phyloP scores from a whole-genome alignment of 139 green algal species.

The Chlorella sorokiniana region DNA sequence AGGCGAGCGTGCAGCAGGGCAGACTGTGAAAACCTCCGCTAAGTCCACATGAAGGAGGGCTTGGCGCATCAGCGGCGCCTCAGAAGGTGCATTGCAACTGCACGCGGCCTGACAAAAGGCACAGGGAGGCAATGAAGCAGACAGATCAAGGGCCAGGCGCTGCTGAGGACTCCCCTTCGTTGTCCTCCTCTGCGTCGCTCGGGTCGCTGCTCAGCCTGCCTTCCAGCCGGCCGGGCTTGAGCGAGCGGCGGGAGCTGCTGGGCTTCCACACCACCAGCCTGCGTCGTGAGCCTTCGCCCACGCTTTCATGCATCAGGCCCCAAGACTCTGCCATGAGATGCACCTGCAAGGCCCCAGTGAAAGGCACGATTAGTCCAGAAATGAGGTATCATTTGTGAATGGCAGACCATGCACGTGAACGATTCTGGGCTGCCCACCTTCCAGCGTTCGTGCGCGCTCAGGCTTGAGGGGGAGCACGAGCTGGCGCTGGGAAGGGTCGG shows the following conservation, averaged over 20 bases:
- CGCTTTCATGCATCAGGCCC: conserved; percentile 31
- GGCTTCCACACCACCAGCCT: conserved; percentile 29
- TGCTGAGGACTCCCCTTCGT: background rate
- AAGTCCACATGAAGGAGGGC: background rate
- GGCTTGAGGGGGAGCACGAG: background rate
- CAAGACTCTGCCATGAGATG: conserved; percentile 17
- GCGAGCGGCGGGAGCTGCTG: background rate
- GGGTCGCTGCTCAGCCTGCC: background rate
- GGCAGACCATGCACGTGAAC: background rate
- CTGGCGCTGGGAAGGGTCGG: conserved; percentile 1
- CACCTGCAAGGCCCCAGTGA: background rate
- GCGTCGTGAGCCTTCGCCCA: background rate
- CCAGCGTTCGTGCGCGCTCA: conserved; percentile 8
- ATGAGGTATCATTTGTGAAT: background rate
- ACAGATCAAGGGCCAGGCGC: background rate
- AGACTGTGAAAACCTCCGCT: background rate
- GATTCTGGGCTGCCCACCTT: background rate
- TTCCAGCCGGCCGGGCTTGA: conserved; percentile 1
- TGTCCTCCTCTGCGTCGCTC: background rate
- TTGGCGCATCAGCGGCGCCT: background rate
- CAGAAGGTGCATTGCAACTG: background rate
- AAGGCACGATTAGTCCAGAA: background rate
- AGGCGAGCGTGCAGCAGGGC: background rate
- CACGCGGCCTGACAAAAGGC: too few species aligned
- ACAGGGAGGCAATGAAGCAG: too few species aligned